phyloP scores from a whole-genome alignment of 169 alveolate genomes.

The Plasmodium billcollinsi region DNA sequence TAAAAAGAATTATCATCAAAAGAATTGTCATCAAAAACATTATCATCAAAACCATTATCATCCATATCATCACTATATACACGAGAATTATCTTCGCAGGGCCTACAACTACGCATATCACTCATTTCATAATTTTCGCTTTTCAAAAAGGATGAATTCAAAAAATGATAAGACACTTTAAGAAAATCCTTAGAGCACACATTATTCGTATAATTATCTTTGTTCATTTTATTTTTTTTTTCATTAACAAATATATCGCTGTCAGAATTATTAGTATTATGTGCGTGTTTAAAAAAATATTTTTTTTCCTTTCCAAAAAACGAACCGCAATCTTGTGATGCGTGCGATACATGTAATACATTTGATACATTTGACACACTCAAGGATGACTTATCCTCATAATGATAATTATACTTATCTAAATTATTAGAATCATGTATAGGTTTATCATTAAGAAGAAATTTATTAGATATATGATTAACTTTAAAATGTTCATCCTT shows the following conservation, averaged over 20 bases:
- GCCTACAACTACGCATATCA: background rate
- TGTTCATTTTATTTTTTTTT: background rate
- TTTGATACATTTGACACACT: no score
- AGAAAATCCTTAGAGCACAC: background rate
- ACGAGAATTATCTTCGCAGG: background rate
- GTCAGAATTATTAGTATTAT: slow-evolving; percentile 2
- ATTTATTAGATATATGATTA: no score
- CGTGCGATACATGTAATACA: no score
- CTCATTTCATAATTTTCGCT: slow-evolving; percentile 1
- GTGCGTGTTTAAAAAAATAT: no score
- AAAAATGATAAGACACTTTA: background rate
- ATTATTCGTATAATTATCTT: background rate
- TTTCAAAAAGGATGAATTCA: slow-evolving; percentile 4
- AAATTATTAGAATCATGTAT: no score
- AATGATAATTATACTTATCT: no score
- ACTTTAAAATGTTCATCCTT: no score
- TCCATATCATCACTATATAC: background rate
- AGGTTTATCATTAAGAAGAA: no score
- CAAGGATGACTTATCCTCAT: no score
- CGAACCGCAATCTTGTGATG: no score
- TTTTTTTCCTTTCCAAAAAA: no score
- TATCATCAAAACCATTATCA: background rate
- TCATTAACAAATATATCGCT: background rate
- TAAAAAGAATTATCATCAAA: background rate
- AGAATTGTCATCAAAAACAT: background rate